Conservation (phyloP, 169 alveolate species). For the Plasmodium knowlesi region DNA sequence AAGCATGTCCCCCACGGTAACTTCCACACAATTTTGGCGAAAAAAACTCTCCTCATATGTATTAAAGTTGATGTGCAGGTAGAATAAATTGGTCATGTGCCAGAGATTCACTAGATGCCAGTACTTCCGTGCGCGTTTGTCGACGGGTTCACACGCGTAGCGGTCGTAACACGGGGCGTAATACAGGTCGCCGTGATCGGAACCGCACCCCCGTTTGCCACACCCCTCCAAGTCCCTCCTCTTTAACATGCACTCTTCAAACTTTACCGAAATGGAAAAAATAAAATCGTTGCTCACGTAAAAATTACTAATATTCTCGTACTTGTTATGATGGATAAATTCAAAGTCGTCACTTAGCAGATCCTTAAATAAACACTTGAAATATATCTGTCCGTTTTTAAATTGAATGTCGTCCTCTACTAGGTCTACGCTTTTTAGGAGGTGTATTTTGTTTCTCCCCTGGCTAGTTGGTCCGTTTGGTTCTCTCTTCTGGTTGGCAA, state of each 20-base stretch:
- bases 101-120: conserved; percentile 38
- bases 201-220: not conserved
- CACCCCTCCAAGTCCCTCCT: conserved; percentile 13
- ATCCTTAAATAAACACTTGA: conserved; percentile 57
- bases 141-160: not conserved
- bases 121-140: conserved; percentile 17
- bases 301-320: conserved; percentile 64
- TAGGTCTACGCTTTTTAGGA: conserved; percentile 28
- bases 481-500: not conserved
- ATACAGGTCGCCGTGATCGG: not conserved
- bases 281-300: conserved; percentile 43
- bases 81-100: conserved; percentile 13
- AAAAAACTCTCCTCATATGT: conserved; percentile 12
- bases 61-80: conserved; percentile 27
- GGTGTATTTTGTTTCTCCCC: conserved; percentile 25
- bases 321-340: conserved; percentile 12
- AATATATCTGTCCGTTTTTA: conserved; percentile 34
- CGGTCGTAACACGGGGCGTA: not conserved
- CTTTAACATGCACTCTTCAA: conserved; percentile 29
- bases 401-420: conserved; percentile 28
- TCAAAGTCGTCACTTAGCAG: conserved; percentile 62
- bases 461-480: not conserved
- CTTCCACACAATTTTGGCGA: conserved; percentile 19
- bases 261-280: conserved; percentile 49
- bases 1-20: conserved; percentile 20